Evolutionary conservation across 257 asterid genomes (phyloP).

Genomic region (Solanum tarijense): DNA sequence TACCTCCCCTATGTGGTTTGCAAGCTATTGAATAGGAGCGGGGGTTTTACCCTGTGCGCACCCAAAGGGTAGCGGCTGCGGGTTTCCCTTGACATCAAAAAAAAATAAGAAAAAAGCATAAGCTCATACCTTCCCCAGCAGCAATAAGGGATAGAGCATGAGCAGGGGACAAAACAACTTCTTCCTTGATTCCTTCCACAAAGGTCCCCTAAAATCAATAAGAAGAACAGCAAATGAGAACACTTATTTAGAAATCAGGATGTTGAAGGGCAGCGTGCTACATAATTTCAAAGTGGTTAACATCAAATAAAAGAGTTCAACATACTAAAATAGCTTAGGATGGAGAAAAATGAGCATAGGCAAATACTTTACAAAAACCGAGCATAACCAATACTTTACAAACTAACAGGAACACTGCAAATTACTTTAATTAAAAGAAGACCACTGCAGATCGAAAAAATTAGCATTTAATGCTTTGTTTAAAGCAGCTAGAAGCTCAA

Average conservation of each 20-base stretch:
- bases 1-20: no score
- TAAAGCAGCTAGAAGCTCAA: neutral
- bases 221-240: neutral
- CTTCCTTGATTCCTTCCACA: constrained; percentile 97
- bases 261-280: neutral
- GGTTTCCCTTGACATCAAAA: no score
- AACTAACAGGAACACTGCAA: neutral
- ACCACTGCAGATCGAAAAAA: neutral
- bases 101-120: neutral
- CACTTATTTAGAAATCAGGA: neutral
- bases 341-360: neutral
- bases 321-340: neutral
- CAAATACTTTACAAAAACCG: neutral
- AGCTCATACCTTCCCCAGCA: constrained; percentile 84
- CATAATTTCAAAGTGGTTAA: neutral
- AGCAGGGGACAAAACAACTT: constrained; percentile 94
- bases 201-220: constrained; percentile 63
- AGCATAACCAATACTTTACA: neutral
- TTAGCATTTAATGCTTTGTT: neutral
- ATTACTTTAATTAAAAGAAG: neutral
- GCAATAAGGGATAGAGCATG: constrained; percentile 99
- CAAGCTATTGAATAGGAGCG: no score
- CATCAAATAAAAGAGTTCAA: neutral
- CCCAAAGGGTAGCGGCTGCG: no score
- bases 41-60: no score